A percentile compares a stretch with the other conserved stretches of the same genome.
Conservation (phyloP, 495 filamentous ascomycete species). For the Pyronema omphalodes region DNA sequence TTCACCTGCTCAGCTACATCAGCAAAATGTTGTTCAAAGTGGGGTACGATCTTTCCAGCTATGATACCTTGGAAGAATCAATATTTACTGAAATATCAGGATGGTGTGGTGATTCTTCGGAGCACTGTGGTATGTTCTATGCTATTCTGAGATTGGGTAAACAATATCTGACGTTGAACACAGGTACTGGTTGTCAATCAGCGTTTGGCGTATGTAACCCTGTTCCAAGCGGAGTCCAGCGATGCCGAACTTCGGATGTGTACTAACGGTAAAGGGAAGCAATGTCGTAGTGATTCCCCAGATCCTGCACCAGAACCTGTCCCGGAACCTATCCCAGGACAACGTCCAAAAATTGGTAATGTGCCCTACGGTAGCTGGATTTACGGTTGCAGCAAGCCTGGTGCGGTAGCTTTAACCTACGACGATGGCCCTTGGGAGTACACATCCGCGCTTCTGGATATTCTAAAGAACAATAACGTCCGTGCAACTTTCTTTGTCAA, state of each 20-base stretch:
- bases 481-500: slow-evolving; percentile 61
- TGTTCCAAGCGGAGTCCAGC: background rate
- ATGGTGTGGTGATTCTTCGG: slow-evolving; percentile 17
- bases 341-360: slow-evolving; percentile 11
- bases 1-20: slow-evolving; percentile 5
- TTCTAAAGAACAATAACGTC: slow-evolving; percentile 41
- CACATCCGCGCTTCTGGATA: slow-evolving; percentile 45
- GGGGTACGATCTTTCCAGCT: slow-evolving; percentile 5
- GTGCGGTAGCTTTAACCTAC: slow-evolving; percentile 38
- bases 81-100: background rate
- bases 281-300: background rate
- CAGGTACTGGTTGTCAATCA: slow-evolving; percentile 21
- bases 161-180: slow-evolving; percentile 1
- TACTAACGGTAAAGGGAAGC: background rate
- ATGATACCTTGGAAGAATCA: background rate
- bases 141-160: background rate
- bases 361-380: slow-evolving; percentile 27
- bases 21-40: slow-evolving; percentile 19
- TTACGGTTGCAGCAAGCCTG: slow-evolving; percentile 32
- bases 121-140: slow-evolving; percentile 17
- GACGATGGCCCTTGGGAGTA: slow-evolving; percentile 26
- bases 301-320: background rate
- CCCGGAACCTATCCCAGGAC: background rate
- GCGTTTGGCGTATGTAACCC: slow-evolving; percentile 10
- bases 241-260: background rate